Evolutionary conservation across 2,329 filamentous ascomycete species (phyloP).

Genomic region (Aureobasidium sp.): DNA sequence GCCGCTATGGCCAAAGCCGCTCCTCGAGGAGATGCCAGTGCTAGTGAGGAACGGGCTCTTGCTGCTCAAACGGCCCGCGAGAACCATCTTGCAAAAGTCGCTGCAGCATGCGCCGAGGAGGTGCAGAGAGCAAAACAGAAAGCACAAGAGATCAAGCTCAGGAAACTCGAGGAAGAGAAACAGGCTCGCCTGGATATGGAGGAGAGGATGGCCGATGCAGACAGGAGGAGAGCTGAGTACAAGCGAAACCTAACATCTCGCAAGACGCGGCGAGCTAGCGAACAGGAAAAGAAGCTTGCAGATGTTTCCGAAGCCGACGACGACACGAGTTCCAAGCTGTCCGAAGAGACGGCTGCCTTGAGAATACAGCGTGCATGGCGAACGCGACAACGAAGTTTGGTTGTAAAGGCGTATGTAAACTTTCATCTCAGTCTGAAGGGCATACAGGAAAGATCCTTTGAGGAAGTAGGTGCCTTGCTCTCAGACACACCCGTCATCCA

Average conservation of each 20-base stretch:
- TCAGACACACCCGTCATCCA: slow-evolving; percentile 59
- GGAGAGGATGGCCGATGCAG: slow-evolving; percentile 70
- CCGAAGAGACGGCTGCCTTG: slow-evolving; percentile 54
- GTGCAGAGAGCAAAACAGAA: slow-evolving; percentile 75
- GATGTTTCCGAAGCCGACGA: slow-evolving; percentile 45
- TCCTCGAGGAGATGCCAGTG: slow-evolving; percentile 49
- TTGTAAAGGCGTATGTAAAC: slow-evolving; percentile 58
- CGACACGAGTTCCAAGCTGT: slow-evolving; percentile 33
- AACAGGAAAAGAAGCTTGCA: slow-evolving; percentile 43
- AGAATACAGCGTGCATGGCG: slow-evolving; percentile 68
- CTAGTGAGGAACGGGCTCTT: slow-evolving; percentile 68
- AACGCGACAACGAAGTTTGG: slow-evolving; percentile 48
- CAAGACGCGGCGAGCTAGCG: slow-evolving; percentile 32
- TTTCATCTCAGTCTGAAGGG: slow-evolving; percentile 64
- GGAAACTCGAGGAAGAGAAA: slow-evolving; percentile 65
- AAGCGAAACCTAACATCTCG: slow-evolving; percentile 43
- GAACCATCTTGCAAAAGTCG: slow-evolving; percentile 74
- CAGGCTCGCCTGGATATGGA: slow-evolving; percentile 69
- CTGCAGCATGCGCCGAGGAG: slow-evolving; percentile 73
- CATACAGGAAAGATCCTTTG: slow-evolving; percentile 64
- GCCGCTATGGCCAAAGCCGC: slow-evolving; percentile 67
- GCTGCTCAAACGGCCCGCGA: slow-evolving; percentile 72
- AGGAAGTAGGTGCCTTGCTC: slow-evolving; percentile 63
- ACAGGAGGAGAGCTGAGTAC: slow-evolving; percentile 56
- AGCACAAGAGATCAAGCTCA: slow-evolving; percentile 75